A percentile compares a stretch with the other conserved stretches of the same genome.
Conservation (phyloP, 1,284 basidiomycete genomes). For the Trichosporon faecale region DNA sequence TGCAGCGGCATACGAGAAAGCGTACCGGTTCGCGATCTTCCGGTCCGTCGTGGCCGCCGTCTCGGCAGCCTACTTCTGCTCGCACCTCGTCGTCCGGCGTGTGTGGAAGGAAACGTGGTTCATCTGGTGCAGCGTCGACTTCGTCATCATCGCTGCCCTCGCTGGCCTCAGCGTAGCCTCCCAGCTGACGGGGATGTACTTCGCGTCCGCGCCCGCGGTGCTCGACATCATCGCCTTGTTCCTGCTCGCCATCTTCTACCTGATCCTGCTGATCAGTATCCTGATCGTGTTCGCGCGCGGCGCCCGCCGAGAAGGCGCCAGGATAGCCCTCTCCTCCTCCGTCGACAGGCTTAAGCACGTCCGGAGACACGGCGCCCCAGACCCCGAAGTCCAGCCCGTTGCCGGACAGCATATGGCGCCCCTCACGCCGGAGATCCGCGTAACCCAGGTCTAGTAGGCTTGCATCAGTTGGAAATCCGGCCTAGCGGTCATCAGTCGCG, state of each 20-base stretch:
- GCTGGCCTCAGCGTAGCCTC: background rate
- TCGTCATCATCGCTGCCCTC: background rate
- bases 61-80: background rate
- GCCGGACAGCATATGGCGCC: background rate
- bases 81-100: background rate
- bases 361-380: background rate
- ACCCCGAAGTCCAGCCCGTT: background rate
- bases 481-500: too few species aligned
- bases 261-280: background rate
- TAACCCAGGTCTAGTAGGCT: background rate
- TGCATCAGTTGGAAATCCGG: too few species aligned
- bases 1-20: background rate
- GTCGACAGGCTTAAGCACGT: background rate
- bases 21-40: slow-evolving; percentile 7
- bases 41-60: background rate
- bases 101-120: background rate
- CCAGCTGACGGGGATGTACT: background rate
- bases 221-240: slow-evolving; percentile 3
- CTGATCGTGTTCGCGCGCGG: background rate
- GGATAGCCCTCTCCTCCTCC: background rate
- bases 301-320: background rate
- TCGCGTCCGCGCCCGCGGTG: background rate
- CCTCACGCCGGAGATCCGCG: background rate
- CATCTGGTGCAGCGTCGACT: background rate
- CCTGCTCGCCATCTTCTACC: slow-evolving; percentile 7